phyloP scores from a whole-genome alignment of 1,284 basidiomycete genomes.

The Trichosporon coremiiforme region DNA sequence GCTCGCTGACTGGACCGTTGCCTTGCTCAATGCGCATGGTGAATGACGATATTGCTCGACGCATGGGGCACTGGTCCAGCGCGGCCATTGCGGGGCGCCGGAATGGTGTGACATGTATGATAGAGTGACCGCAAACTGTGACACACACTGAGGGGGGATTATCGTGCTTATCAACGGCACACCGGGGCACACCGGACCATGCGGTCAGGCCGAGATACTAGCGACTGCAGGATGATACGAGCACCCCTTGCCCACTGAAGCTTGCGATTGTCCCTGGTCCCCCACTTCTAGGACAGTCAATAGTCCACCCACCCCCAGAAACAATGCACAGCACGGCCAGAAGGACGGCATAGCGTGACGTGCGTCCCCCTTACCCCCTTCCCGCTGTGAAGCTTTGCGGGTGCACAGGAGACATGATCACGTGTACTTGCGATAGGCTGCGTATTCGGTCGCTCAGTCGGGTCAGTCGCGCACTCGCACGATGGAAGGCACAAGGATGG shows the following conservation, averaged over 20 bases:
- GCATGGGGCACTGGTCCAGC: background rate
- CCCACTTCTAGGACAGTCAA: background rate
- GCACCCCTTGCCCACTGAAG: background rate
- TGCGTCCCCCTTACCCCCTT: background rate
- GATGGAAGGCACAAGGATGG: background rate
- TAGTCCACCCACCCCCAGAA: background rate
- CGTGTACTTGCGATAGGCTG: background rate
- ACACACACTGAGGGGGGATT: background rate
- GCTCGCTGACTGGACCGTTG: background rate
- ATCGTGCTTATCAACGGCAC: constrained; percentile 2
- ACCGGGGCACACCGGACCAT: background rate
- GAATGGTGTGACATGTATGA: background rate
- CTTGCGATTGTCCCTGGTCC: background rate
- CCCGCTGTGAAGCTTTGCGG: constrained; percentile 12
- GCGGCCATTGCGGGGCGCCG: too few species aligned
- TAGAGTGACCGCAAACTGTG: background rate
- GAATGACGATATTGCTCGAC: background rate
- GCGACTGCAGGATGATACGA: background rate
- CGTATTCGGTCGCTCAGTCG: background rate
- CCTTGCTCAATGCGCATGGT: background rate
- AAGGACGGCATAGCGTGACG: background rate
- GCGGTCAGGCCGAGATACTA: background rate
- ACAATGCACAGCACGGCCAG: background rate
- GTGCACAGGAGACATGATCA: background rate
- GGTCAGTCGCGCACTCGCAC: background rate